Evolutionary conservation across 768 basidiomycete genomes (phyloP), one percentile per base, ranked within the genome.

Genomic region (Nidularia pulvinata): DNA sequence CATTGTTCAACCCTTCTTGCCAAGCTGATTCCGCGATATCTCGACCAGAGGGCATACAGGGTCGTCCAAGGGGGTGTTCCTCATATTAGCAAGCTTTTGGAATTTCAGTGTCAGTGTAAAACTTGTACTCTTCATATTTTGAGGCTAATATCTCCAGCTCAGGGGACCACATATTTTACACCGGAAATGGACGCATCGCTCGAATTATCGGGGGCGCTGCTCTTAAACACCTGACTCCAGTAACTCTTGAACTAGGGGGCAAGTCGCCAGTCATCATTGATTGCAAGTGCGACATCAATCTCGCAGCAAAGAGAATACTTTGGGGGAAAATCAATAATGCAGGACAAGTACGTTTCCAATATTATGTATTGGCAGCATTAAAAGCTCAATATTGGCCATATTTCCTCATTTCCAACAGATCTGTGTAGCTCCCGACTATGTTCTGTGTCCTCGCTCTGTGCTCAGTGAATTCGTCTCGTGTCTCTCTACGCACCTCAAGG

Each of bases 241-340:
- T 79, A 9, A 82, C 83, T 0, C 72, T 85, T 22, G 84, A 85
- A 54, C 70, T 85, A 1, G 81, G 83, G 5, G 78, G 81, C 39
- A 82, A 83, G 55, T 79, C 75, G 0, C 78, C 78, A 4, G 74
- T 76, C 7, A 69, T 78, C 49, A 61, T 79, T 30, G 76, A 77
- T 50, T 62, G 62, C 5, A 10, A 6, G 6, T 51, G 51, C 42
- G 70, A 83, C 60, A 57, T 84, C 57, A 67, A 75, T 5, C 55
- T 85, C 33, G 79, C 83, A 0, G 89, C 88, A 3, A 82, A 79
- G 60, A 79, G 89, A 6, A 77, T 88, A 34, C 66, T 89, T 30
- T 87, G 81, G 79, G 88, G 84, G 1, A 91, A 90, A 66, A 70
- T 70, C 7, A 73, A 69, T 53, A 90, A 91, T 56, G 74, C 81